Evolutionary conservation across 2,329 filamentous ascomycete genomes (phyloP), one percentile per base, ranked within the genome.

Genomic region (Aspergillus puulaauensis): DNA sequence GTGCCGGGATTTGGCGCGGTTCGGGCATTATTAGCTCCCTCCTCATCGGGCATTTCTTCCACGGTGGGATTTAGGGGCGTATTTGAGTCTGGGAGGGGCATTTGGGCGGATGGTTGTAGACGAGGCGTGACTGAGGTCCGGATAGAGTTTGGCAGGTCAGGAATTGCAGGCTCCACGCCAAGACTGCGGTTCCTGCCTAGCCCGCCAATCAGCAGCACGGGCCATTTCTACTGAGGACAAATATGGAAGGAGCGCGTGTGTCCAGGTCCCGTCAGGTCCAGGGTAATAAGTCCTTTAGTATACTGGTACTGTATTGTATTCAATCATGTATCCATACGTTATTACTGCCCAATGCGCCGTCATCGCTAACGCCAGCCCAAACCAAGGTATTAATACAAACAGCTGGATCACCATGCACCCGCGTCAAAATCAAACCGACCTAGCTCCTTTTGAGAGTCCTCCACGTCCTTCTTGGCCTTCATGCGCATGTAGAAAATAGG

Each of bases 401-500:
- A 65, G 46, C n/a, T 17, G 17, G 1, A 60, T 72, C 63, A 87
- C 84, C 85, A 87, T 27, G 90, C 84, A 56, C 89, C 88, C 68
- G 86, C 85, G 75, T 96, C 93, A 63, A 87, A 84, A 77, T 99
- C 95, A 76, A 99, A 99, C 67, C 95, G 82, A 66, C 84, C 84
- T 68, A 99, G 76, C 75, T 99, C 95, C 78, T 91, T 96, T 57
- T 93, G 91, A 2, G 88, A 89, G 78, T 99, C 95, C 75, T 98
- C 93, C 40, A 98, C 87, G 73, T 99, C 95, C 81, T 99, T 99
- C 84, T 97, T 96, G 33, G 93, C 93, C 83, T 99, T 99, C 95
- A 99, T 99, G 4, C 95, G 87, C 95, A 99, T 99, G 75, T 99
- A 99, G 76, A 99, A 99, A 70, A 99, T 99, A 1, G 95, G 95